phyloP scores from a whole-genome alignment of 2,329 filamentous ascomycete genomes.

The Paecilomyces niveus region DNA sequence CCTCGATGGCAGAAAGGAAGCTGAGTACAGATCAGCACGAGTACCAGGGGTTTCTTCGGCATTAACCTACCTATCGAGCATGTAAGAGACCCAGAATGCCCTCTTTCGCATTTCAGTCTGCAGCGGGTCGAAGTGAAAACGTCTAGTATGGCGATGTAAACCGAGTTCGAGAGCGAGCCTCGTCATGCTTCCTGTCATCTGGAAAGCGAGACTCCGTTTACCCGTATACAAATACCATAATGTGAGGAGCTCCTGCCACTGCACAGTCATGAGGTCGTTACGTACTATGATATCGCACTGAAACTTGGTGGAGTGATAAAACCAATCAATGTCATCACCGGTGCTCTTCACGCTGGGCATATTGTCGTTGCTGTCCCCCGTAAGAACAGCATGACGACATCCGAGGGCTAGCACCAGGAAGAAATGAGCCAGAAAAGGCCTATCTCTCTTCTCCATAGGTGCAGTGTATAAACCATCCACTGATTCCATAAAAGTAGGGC shows the following conservation, averaged over 20 bases:
- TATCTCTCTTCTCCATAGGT: background rate
- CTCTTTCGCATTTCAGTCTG: constrained; percentile 7
- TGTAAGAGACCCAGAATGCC: constrained; percentile 10
- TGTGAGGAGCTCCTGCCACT: constrained; percentile 7
- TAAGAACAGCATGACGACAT: constrained; percentile 6
- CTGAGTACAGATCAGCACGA: background rate
- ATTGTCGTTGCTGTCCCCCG: constrained; percentile 1
- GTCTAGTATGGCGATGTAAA: constrained; percentile 7
- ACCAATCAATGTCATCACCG: constrained; percentile 7
- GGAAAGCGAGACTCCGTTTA: constrained; percentile 8
- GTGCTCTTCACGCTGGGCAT: constrained; percentile 4
- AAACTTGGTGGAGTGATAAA: constrained; percentile 6
- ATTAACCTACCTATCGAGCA: constrained; percentile 3
- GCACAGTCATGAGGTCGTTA: constrained; percentile 6
- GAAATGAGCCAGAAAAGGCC: constrained; percentile 5
- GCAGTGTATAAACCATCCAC: constrained; percentile 4
- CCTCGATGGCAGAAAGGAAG: constrained; percentile 7
- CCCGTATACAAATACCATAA: constrained; percentile 10
- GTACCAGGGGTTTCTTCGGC: background rate
- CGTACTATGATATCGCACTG: constrained; percentile 3
- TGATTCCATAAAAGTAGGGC: constrained; percentile 6
- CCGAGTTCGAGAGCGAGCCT: constrained; percentile 8
- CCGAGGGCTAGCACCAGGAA: constrained; percentile 8
- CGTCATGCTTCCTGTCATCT: constrained; percentile 7
- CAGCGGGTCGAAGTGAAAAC: constrained; percentile 8